phyloP scores from a whole-genome alignment of 2,329 filamentous ascomycete species.

The Periconia macrospinosa region DNA sequence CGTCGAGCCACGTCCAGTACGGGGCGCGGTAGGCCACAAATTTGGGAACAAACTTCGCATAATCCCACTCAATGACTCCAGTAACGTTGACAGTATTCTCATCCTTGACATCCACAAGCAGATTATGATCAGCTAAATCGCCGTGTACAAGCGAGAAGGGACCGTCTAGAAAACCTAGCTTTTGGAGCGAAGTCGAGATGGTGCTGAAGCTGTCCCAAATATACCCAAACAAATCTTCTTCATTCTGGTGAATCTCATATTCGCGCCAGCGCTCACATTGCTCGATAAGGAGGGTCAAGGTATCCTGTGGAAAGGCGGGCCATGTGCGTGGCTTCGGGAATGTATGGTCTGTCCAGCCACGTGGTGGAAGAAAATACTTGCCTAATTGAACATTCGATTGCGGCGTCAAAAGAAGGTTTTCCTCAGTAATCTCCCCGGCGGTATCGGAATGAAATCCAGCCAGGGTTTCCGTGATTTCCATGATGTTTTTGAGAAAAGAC shows the following conservation, averaged over 20 bases:
- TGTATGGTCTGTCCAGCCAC: neutral
- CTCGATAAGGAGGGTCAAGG: slow-evolving; percentile 5
- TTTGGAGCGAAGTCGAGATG: slow-evolving; percentile 11
- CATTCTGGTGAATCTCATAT: neutral
- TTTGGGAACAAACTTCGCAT: slow-evolving; percentile 30
- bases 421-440: slow-evolving; percentile 2
- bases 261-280: slow-evolving; percentile 9
- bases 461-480: neutral
- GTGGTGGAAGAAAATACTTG: slow-evolving; percentile 3
- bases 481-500: neutral
- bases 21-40: slow-evolving; percentile 38
- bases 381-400: neutral
- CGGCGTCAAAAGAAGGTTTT: neutral
- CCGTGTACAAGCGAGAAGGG: slow-evolving; percentile 22
- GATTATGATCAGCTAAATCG: slow-evolving; percentile 31
- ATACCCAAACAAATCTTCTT: neutral
- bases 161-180: slow-evolving; percentile 9
- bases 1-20: slow-evolving; percentile 33
- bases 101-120: slow-evolving; percentile 24
- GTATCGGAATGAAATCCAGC: neutral
- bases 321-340: neutral
- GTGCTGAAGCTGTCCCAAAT: slow-evolving; percentile 12
- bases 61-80: slow-evolving; percentile 40
- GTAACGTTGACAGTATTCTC: slow-evolving; percentile 13
- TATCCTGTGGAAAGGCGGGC: neutral